These are phyloP conservation scores for Trichosporon coremiiforme DNA, from an alignment of 1,284 basidiomycete genomes.

Conservation along the genomic window DNA sequence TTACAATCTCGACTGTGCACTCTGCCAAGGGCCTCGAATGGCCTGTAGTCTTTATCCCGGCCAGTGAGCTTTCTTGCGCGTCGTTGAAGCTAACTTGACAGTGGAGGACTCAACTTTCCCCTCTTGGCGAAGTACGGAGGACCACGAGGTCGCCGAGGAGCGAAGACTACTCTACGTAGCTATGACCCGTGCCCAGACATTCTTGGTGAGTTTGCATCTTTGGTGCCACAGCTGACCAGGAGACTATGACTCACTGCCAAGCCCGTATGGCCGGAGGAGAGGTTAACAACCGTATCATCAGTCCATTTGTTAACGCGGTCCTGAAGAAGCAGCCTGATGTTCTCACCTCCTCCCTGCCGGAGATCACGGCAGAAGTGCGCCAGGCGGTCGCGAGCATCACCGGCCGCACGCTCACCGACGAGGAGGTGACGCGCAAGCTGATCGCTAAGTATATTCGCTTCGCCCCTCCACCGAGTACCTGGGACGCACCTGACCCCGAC, in stretches of 20 bases:
- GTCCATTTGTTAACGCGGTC: slow-evolving; percentile 47
- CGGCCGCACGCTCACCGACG: slow-evolving; percentile 38
- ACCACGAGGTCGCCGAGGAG: slow-evolving; percentile 78
- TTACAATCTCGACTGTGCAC: slow-evolving; percentile 85
- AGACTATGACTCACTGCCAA: slow-evolving; percentile 50
- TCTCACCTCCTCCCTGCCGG: slow-evolving; percentile 39
- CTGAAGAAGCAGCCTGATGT: slow-evolving; percentile 36
- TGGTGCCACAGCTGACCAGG: slow-evolving; percentile 4
- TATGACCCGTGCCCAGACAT: slow-evolving; percentile 79
- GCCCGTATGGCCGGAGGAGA: slow-evolving; percentile 53
- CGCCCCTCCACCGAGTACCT: slow-evolving; percentile 48
- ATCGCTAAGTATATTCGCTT: slow-evolving; percentile 50
- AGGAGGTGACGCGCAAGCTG: slow-evolving; percentile 42
- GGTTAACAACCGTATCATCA: slow-evolving; percentile 46
- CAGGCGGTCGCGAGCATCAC: slow-evolving; percentile 43
- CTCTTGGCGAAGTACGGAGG: slow-evolving; percentile 65
- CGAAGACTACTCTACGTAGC: slow-evolving; percentile 84
- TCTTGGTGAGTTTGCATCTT: slow-evolving; percentile 59
- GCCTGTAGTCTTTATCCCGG: slow-evolving; percentile 63
- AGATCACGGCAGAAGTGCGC: slow-evolving; percentile 41
- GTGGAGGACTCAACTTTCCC: slow-evolving; percentile 79
- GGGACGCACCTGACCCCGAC: slow-evolving; percentile 47
- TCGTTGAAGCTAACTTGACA: slow-evolving; percentile 40
- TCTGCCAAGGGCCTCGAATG: slow-evolving; percentile 90
- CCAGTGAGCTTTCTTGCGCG: slow-evolving; percentile 37